phyloP scores from a whole-genome alignment of 2,329 filamentous ascomycete species.

The Simplicillium sp. region DNA sequence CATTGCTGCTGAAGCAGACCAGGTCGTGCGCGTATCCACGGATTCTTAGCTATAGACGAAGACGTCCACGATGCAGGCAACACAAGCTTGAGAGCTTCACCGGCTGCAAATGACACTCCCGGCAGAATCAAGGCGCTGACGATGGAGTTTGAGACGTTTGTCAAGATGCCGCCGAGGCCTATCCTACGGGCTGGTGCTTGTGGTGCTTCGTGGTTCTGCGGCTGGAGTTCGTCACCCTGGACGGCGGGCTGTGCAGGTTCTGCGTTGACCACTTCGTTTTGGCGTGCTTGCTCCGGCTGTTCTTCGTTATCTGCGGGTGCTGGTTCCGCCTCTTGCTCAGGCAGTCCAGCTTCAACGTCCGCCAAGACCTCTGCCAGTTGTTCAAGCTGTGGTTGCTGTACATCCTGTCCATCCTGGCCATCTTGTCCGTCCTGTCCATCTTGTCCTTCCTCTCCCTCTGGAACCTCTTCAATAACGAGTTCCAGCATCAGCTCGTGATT shows the following conservation, averaged over 20 bases:
- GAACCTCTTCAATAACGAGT: slow-evolving; percentile 22
- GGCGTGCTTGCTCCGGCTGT: background rate
- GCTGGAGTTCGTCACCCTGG: slow-evolving; percentile 5
- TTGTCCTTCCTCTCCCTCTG: slow-evolving; percentile 8
- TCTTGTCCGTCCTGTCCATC: slow-evolving; percentile 2
- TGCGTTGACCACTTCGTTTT: slow-evolving; percentile 3
- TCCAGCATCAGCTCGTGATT: slow-evolving; percentile 20
- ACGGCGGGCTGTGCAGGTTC: slow-evolving; percentile 6
- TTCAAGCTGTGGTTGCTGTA: background rate
- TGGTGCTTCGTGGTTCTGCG: slow-evolving; percentile 20
- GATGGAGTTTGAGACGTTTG: slow-evolving; percentile 37
- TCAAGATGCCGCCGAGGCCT: slow-evolving; percentile 26
- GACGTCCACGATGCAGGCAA: slow-evolving; percentile 62
- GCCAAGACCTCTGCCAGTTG: too few relatives aligned
- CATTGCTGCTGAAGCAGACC: slow-evolving; percentile 75
- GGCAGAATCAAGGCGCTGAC: slow-evolving; percentile 64
- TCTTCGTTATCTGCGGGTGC: background rate
- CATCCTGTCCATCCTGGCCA: slow-evolving; percentile 21
- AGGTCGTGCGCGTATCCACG: slow-evolving; percentile 27
- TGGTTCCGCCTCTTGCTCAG: slow-evolving; percentile 3
- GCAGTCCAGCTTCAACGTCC: background rate
- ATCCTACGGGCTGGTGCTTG: slow-evolving; percentile 22
- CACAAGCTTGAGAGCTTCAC: slow-evolving; percentile 59
- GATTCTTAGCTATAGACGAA: slow-evolving; percentile 17
- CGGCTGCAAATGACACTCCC: slow-evolving; percentile 67